Evolutionary conservation across 2,329 filamentous ascomycete species (phyloP), one percentile per base, ranked within the genome.

Genomic region (Fusarium foetens): DNA sequence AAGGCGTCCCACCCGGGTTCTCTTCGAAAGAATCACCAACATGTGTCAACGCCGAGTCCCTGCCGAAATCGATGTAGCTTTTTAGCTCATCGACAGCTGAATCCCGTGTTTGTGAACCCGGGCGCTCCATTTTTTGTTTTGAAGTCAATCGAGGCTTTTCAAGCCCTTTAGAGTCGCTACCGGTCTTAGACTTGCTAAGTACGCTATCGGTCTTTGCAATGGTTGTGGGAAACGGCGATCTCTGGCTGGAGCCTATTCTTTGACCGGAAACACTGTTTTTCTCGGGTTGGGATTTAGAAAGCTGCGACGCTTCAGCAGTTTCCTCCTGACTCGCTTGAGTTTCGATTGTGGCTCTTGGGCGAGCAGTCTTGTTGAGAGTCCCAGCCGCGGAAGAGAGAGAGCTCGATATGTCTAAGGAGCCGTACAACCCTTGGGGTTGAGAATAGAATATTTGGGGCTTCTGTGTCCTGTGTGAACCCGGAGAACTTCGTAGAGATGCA

Each of bases 11-110:
- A 16, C 54, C 60, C 33, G 46, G 67, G n/a, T 33, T 52, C 42
- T 72, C 69, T 19, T 46, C 43, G 6, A 25, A 41, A 25, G 67
- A 7, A 12, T 73, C 75, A 4, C 58, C 67, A 27, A 51, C 33
- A 27, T 71, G 73, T 17, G 57, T 51, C 21, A 72, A 38, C 14
- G 75, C 41, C 9, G 72, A 63, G 17, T 66, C 74, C 42, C 55
- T 55, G 25, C 68, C 68, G 45, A 77, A 77, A 48, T 77, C 64
- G 38, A 77, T 72, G n/a, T 75, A 66, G 48, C 52, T 73, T 46
- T 60, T 73, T 13, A 77, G 52, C 49, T 77, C 74, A 43, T 77
- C 75, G 38, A 65, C 70, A 35, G 74, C 72, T 29, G 73, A 75
- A 27, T 60, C 70, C 29, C 29, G 68, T 36, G 63, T 58, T 41